phyloP scores from a whole-genome alignment of 495 filamentous ascomycete genomes.

The Opeltia flavorubescens region DNA sequence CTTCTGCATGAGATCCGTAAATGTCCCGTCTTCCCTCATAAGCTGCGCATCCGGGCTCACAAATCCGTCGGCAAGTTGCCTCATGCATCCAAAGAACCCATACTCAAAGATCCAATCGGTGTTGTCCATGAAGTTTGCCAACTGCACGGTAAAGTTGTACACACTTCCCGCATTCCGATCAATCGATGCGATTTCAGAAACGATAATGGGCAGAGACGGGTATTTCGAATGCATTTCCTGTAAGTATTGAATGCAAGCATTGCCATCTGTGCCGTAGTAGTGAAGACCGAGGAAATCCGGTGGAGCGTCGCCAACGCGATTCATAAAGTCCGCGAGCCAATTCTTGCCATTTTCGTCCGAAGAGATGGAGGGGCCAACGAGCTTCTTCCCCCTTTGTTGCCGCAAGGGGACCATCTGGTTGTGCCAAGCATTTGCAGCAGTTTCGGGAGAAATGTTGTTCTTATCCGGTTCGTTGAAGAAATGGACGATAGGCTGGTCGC shows the following conservation, averaged over 20 bases:
- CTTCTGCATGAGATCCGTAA: conserved; percentile 26
- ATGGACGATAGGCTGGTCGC: conserved; percentile 21
- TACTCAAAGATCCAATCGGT: conserved; percentile 28
- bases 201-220: conserved; percentile 20
- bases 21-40: conserved; percentile 27
- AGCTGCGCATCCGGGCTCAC: conserved; percentile 31
- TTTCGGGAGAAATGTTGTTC: conserved; percentile 21
- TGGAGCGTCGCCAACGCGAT: conserved; percentile 16
- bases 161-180: conserved; percentile 24
- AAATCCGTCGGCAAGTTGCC: conserved; percentile 25
- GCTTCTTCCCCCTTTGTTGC: conserved; percentile 22
- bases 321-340: conserved; percentile 31
- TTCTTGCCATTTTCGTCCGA: conserved; percentile 21
- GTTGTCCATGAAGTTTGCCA: conserved; percentile 31
- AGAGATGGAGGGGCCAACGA: conserved; percentile 22
- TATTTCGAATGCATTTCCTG: conserved; percentile 25
- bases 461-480: conserved; percentile 34
- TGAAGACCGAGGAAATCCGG: conserved; percentile 31
- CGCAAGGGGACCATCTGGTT: conserved; percentile 25
- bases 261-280: conserved; percentile 25
- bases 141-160: conserved; percentile 23
- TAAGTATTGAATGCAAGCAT: conserved; percentile 18
- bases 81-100: conserved; percentile 30
- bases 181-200: conserved; percentile 30
- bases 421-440: conserved; percentile 25